Conservation (phyloP, 1,284 basidiomycete genomes). For the Anthracocystis walkeri region DNA sequence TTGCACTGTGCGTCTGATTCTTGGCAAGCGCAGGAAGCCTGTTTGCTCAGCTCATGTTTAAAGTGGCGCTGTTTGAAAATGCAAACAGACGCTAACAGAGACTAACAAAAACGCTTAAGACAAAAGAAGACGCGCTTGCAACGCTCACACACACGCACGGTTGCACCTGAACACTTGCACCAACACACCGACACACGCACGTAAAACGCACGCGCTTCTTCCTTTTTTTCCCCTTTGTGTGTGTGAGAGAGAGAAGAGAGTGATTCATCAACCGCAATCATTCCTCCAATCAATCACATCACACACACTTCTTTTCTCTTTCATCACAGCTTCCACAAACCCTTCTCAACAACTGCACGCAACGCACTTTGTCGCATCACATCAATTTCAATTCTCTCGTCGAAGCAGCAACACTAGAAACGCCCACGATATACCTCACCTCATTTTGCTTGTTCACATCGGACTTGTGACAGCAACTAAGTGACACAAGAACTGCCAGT, state of each 20-base stretch:
- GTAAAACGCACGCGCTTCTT: constrained; percentile 2
- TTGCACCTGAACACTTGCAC: no score
- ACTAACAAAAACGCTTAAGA: neutral
- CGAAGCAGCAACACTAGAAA: neutral
- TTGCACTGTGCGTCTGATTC: neutral
- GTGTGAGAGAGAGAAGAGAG: neutral
- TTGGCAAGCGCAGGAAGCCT: neutral
- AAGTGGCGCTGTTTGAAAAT: neutral
- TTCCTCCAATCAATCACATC: neutral
- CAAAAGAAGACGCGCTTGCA: neutral
- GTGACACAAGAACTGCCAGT: no score
- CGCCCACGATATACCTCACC: neutral
- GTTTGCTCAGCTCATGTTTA: neutral
- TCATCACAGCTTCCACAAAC: no score
- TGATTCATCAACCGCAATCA: no score
- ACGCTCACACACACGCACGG: neutral
- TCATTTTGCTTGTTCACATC: neutral
- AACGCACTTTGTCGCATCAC: no score
- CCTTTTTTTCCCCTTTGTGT: no score
- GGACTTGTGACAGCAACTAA: neutral
- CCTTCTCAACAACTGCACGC: no score
- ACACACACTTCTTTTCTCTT: neutral
- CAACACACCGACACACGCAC: constrained; percentile 1
- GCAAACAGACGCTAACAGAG: neutral
- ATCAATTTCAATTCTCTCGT: no score